Conservation (phyloP, 2,329 filamentous ascomycete genomes). For the Trichothecium sympodiale region DNA sequence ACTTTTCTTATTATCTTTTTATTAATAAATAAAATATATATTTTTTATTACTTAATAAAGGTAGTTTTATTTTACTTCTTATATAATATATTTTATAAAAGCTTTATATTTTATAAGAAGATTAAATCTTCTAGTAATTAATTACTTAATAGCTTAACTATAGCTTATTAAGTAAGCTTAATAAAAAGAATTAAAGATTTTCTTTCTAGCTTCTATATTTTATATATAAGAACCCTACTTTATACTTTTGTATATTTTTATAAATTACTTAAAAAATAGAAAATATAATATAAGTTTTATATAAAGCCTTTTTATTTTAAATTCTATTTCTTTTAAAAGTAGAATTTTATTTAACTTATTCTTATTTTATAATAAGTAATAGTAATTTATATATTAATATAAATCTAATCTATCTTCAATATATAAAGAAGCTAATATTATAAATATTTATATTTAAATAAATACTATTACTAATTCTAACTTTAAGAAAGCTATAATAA, state of each 20-base stretch:
- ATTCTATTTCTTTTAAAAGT: slow-evolving; percentile 2
- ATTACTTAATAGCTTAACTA: too few species aligned
- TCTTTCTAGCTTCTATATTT: too few species aligned
- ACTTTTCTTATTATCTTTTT: slow-evolving; percentile 4
- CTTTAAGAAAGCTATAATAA: too few species aligned
- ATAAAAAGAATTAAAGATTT: slow-evolving; percentile 1
- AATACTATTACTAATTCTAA: too few species aligned
- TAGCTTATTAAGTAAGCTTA: slow-evolving; percentile 3
- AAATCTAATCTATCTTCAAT: too few species aligned
- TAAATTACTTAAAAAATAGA: too few species aligned
- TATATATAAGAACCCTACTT: too few species aligned
- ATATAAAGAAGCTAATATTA: too few species aligned
- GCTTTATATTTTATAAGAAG: too few species aligned
- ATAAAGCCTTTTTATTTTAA: not conserved
- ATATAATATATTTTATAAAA: slow-evolving; percentile 3
- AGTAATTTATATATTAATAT: slow-evolving; percentile 3
- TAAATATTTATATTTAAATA: not conserved
- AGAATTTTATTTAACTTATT: slow-evolving; percentile 4
- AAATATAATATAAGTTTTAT: slow-evolving; percentile 1
- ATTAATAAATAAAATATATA: not conserved
- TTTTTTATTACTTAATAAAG: slow-evolving; percentile 6
- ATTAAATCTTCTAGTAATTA: too few species aligned
- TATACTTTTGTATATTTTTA: slow-evolving; percentile 3
- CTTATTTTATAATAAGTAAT: slow-evolving; percentile 4
- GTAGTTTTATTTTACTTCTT: slow-evolving; percentile 2